Conservation (phyloP, 2,329 filamentous ascomycete species). For the Colletotrichum sansevieriae region DNA sequence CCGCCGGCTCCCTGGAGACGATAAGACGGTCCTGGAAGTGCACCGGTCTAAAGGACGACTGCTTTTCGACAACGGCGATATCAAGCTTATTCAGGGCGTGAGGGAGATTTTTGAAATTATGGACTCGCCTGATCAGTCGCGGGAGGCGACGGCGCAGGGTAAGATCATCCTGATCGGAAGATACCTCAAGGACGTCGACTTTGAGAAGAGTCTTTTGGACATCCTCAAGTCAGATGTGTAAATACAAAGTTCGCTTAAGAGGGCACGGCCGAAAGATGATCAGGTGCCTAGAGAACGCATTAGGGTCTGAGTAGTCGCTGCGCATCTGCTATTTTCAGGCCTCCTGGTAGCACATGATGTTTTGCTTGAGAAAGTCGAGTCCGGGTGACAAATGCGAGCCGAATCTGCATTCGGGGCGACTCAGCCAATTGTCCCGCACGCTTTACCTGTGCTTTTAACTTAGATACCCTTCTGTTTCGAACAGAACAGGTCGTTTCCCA, state of each 20-base stretch:
- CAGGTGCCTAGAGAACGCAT: no score
- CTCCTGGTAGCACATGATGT: no score
- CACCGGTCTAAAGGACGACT: conserved; percentile 90
- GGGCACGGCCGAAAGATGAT: neutral
- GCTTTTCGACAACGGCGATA: conserved; percentile 70
- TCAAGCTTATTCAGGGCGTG: conserved; percentile 90
- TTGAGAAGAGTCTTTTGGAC: conserved; percentile 59
- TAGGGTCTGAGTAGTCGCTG: no score
- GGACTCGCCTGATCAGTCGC: conserved; percentile 63
- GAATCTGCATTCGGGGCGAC: no score
- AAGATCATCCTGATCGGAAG: conserved; percentile 77
- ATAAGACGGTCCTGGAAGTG: conserved; percentile 74
- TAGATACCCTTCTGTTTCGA: no score
- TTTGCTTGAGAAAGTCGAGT: no score
- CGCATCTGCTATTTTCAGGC: no score
- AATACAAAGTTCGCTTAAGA: neutral
- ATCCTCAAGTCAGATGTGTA: conserved; percentile 1
- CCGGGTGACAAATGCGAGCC: neutral
- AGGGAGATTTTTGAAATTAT: conserved; percentile 93
- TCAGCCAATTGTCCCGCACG: no score
- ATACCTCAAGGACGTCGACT: conserved; percentile 63
- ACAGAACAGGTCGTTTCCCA: no score
- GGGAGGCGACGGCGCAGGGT: conserved; percentile 53
- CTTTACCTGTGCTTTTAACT: no score
- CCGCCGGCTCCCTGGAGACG: conserved; percentile 65